phyloP scores from a whole-genome alignment of 1,284 basidiomycete species.

The Rhodotorula sp. region DNA sequence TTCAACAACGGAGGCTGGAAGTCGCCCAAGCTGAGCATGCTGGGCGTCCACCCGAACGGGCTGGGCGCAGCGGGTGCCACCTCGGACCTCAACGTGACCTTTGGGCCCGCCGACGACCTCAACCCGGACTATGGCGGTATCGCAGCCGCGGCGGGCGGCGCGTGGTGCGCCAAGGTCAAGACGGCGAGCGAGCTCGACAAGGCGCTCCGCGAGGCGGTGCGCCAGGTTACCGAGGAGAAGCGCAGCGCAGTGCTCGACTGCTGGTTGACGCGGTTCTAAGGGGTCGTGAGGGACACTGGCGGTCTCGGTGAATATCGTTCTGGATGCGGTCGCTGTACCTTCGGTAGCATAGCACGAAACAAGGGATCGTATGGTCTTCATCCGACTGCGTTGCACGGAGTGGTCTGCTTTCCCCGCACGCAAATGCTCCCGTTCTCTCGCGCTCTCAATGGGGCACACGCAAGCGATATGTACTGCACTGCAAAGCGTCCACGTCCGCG shows the following conservation, averaged over 20 bases:
- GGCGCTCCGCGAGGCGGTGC: constrained; percentile 59
- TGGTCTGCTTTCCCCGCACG: no score
- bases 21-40: constrained; percentile 65
- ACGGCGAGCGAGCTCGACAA: constrained; percentile 51
- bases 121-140: constrained; percentile 61
- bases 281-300: not conserved
- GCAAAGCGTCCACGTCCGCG: no score
- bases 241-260: constrained; percentile 65
- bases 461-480: no score
- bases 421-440: no score
- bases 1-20: constrained; percentile 64
- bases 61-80: constrained; percentile 58
- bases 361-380: not conserved
- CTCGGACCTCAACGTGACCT: constrained; percentile 62
- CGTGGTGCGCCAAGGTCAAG: constrained; percentile 61
- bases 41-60: constrained; percentile 64
- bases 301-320: not conserved
- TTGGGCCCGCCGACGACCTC: constrained; percentile 56
- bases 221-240: constrained; percentile 61
- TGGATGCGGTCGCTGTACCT: not conserved
- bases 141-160: constrained; percentile 63
- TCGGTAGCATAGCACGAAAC: not conserved
- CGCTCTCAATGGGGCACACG: no score
- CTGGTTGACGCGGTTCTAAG: constrained; percentile 39
- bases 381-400: no score